Base-by-base conservation (phyloP, 2,329 filamentous ascomycete species). In the Hypoxylon sp. region DNA sequence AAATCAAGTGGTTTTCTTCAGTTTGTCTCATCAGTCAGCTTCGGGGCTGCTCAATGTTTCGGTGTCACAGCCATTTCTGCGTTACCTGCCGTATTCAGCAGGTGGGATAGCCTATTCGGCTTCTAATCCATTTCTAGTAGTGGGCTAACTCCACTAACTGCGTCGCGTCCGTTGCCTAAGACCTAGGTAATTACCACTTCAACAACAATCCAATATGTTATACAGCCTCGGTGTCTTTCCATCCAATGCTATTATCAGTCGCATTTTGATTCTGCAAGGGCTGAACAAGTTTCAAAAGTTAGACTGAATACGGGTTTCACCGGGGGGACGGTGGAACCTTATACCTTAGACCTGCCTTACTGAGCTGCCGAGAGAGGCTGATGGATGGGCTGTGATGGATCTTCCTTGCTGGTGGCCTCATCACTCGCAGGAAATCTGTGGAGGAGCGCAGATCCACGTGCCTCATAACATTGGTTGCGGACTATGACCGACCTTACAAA, bases 391-490 rank as follows among this genome's bases (percentile, higher is more conserved):
- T 43, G 38, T 17, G 5, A 49, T 50, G 48, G 55, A 17, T 14
- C 23, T 23, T 30, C 23, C 49, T 19, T 17, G 19, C 17, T 10
- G 67, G 60, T 46, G 30, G 23, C 50, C 63, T 69, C 63, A 63
- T 58, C 38, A 60, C 51, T 50, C 41, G 34, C 52, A 48, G 51
- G 3, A 61, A 51, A 66, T 67, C 67, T 63, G 45, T 45, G 49
- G 50, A 38, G 49, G 19, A 13, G 23, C 17, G 60, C 32, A 41
- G 49, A 62, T 38, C 60, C 67, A 67, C 67, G 67, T 69, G 63
- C 63, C 38, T 65, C 36, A 59, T 34, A 28, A 61, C 56, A 69
- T 65, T 69, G 67, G 63, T 21, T 64, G 60, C 14, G 41, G 36
- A 61, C n/a, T 58, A 60, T 61, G 60, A 56, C 63, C 52, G 51